These are phyloP conservation scores for Euphorbia schlechtendalii DNA, from an alignment of 441 rosid genomes.

Conservation along the genomic window DNA sequence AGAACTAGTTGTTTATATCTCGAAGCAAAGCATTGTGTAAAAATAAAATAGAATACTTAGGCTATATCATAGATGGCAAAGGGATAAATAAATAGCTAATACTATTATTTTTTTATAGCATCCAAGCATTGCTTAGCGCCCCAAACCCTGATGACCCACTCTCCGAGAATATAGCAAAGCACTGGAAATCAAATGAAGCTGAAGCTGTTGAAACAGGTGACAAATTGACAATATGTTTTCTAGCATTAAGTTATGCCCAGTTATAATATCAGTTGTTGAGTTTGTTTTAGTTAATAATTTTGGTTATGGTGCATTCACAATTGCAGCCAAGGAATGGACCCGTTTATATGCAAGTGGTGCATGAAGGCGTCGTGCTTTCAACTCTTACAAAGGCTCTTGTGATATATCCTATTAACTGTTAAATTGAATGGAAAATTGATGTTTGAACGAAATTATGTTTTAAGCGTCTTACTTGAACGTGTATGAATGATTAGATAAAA, in stretches of 20 bases:
- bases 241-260: too few relatives aligned
- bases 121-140: slow-evolving; percentile 97
- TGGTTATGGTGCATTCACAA: neutral
- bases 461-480: too few relatives aligned
- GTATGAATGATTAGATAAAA: too few relatives aligned
- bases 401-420: slow-evolving; percentile 30
- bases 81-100: too few relatives aligned
- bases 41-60: too few relatives aligned
- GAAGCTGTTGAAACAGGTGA: slow-evolving; percentile 99
- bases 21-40: too few relatives aligned
- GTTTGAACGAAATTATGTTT: too few relatives aligned
- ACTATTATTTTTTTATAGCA: slow-evolving; percentile 31
- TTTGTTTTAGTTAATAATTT: neutral
- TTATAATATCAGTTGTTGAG: too few relatives aligned
- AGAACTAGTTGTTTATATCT: neutral
- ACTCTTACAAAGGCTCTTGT: slow-evolving; percentile 32
- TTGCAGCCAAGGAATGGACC: slow-evolving; percentile 99
- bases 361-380: slow-evolving; percentile 21
- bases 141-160: slow-evolving; percentile 99
- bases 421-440: too few relatives aligned
- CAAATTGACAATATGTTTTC: too few relatives aligned
- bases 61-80: too few relatives aligned
- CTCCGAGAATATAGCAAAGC: slow-evolving; percentile 98
- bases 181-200: slow-evolving; percentile 91
- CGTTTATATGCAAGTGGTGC: slow-evolving; percentile 92